phyloP scores from a whole-genome alignment of 257 asterid species.

The Ocimum tenuiflorum region DNA sequence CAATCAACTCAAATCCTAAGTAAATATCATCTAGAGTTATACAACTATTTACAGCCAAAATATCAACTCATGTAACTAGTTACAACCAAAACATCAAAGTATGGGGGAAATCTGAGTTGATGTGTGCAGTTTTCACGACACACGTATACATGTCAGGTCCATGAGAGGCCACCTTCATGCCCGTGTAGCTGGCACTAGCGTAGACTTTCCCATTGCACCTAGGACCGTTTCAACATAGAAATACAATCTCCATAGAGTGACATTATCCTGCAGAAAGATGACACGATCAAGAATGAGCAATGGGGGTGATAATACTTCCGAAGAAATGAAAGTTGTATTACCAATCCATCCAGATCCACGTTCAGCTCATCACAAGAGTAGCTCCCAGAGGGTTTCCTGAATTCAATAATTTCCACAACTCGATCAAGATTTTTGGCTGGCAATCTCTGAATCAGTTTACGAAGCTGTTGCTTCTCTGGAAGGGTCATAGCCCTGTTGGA shows the following conservation, averaged over 20 bases:
- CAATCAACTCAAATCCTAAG: background rate
- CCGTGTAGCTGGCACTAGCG: too few relatives aligned
- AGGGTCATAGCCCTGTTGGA: constrained; percentile 54
- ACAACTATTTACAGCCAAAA: too few relatives aligned
- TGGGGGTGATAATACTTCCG: background rate
- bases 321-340: constrained; percentile 11
- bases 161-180: too few relatives aligned
- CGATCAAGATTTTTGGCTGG: constrained; percentile 52
- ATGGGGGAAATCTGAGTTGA: too few relatives aligned
- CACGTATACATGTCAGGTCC: too few relatives aligned
- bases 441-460: constrained; percentile 38
- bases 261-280: constrained; percentile 42
- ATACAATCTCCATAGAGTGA: constrained; percentile 62
- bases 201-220: too few relatives aligned
- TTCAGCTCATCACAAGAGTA: constrained; percentile 28
- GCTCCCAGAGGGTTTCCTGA: constrained; percentile 17
- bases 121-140: too few relatives aligned
- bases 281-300: background rate
- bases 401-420: constrained; percentile 47
- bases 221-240: constrained; percentile 39
- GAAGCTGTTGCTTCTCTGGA: constrained; percentile 52
- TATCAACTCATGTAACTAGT: too few relatives aligned
- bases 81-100: too few relatives aligned
- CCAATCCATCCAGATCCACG: constrained; percentile 57
- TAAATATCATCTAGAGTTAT: too few relatives aligned